Conservation (phyloP, 1,139 yeast species). For the Sugiyamaella xylanicola region DNA sequence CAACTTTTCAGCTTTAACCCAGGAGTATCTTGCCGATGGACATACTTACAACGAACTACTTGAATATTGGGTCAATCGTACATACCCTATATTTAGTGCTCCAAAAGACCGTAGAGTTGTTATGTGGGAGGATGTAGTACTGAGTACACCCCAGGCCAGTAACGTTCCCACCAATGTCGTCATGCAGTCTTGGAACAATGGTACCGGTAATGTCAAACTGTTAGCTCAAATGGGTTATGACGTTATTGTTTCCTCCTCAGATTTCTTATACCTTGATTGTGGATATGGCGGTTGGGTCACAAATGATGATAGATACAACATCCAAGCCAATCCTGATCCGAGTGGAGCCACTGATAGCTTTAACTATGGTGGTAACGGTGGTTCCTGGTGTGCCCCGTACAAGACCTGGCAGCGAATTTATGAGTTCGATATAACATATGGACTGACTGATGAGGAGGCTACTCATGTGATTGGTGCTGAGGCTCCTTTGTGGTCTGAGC, state of each 20-base stretch:
- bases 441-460: constrained; percentile 44
- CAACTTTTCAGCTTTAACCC: constrained; percentile 41
- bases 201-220: constrained; percentile 38
- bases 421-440: constrained; percentile 45
- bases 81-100: constrained; percentile 45
- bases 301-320: constrained; percentile 45
- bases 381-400: constrained; percentile 56
- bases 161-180: constrained; percentile 43
- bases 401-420: constrained; percentile 55
- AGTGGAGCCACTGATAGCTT: constrained; percentile 30
- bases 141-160: constrained; percentile 31
- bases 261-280: constrained; percentile 51
- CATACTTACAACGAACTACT: constrained; percentile 44
- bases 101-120: constrained; percentile 40
- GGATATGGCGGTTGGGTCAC: constrained; percentile 51
- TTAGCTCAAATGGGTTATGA: constrained; percentile 48
- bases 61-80: constrained; percentile 48
- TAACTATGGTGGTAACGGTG: constrained; percentile 45
- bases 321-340: constrained; percentile 36
- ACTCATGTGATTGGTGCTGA: constrained; percentile 50
- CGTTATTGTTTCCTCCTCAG: constrained; percentile 48
- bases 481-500: constrained; percentile 53
- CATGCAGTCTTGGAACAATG: constrained; percentile 50
- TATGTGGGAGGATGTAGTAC: constrained; percentile 55
- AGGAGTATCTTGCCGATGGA: constrained; percentile 43